These are phyloP conservation scores for Sphaerobolus stellatus DNA, from an alignment of 1,284 basidiomycete species.

Conservation along the genomic window DNA sequence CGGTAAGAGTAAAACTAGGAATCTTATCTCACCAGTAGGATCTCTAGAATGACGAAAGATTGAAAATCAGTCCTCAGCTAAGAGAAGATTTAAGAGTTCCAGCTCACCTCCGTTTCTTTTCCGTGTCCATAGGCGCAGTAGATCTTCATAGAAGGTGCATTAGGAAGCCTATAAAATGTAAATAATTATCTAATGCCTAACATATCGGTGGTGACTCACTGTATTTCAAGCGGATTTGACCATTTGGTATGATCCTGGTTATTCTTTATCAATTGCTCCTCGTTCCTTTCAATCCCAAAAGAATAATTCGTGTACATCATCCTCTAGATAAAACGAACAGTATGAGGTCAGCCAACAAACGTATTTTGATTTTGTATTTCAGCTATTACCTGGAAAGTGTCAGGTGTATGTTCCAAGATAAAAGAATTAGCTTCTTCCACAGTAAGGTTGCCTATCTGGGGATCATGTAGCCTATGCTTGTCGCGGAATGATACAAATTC, in stretches of 20 bases:
- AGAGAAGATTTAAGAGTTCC: neutral
- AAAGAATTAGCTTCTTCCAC: constrained; percentile 73
- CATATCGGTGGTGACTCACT: constrained; percentile 42
- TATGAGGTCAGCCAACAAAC: constrained; percentile 7
- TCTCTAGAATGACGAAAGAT: constrained; percentile 45
- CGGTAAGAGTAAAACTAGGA: constrained; percentile 2
- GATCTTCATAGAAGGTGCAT: constrained; percentile 91
- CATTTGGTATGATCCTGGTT: constrained; percentile 78
- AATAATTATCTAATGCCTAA: neutral
- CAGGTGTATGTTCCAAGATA: constrained; percentile 84
- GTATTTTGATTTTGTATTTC: neutral
- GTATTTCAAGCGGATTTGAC: constrained; percentile 93
- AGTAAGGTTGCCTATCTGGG: constrained; percentile 69
- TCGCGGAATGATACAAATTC: constrained; percentile 79
- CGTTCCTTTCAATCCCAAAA: constrained; percentile 87
- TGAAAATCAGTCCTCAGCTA: too few relatives aligned
- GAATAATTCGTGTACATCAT: constrained; percentile 93
- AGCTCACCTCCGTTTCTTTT: constrained; percentile 87
- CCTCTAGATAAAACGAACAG: constrained; percentile 51
- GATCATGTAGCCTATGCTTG: constrained; percentile 13
- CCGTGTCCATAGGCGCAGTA: constrained; percentile 96
- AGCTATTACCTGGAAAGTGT: constrained; percentile 68
- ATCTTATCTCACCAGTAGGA: constrained; percentile 63
- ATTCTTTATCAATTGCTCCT: constrained; percentile 62
- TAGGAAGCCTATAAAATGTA: constrained; percentile 60